A percentile compares a stretch with the other conserved stretches of the same genome.
phyloP scores from a whole-genome alignment of 1,284 basidiomycete genomes.

The Ganoderma leucocontextum region DNA sequence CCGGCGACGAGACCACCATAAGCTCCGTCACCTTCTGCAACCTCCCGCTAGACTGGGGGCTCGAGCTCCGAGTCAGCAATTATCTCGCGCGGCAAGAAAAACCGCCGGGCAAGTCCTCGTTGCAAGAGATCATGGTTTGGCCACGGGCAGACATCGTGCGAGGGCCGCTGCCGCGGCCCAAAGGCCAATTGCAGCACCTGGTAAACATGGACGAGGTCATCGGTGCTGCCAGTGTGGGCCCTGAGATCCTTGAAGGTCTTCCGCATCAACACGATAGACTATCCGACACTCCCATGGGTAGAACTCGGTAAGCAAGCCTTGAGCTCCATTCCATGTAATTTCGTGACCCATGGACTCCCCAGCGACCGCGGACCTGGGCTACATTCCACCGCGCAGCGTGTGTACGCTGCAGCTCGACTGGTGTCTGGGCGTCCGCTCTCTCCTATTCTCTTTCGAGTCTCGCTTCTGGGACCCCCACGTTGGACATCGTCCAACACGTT shows the following conservation, averaged over 20 bases:
- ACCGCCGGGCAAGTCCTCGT: not conserved
- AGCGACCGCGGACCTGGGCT: not conserved
- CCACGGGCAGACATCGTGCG: not conserved
- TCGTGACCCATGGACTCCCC: not conserved
- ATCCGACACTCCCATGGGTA: not conserved
- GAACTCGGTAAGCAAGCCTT: not conserved
- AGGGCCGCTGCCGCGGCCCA: not conserved
- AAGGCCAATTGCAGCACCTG: not conserved
- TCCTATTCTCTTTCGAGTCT: not conserved
- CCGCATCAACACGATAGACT: constrained; percentile 2
- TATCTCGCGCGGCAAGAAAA: not conserved
- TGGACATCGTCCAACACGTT: not conserved
- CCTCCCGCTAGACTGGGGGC: not conserved
- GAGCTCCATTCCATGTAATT: no score
- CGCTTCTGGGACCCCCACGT: not conserved
- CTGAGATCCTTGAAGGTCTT: not conserved
- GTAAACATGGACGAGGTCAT: not conserved
- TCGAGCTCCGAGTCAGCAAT: not conserved
- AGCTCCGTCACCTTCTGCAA: not conserved
- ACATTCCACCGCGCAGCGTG: not conserved
- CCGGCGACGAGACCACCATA: not conserved
- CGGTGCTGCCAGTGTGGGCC: not conserved
- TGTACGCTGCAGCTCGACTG: not conserved
- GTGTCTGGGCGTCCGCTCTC: not conserved
- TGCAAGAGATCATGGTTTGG: not conserved